Percentiles rank a stretch among this genome's conserved stretches.
These are phyloP conservation scores for Monosporozyma servazzii DNA, from an alignment of 805 yeast genomes.

Conservation along the genomic window DNA sequence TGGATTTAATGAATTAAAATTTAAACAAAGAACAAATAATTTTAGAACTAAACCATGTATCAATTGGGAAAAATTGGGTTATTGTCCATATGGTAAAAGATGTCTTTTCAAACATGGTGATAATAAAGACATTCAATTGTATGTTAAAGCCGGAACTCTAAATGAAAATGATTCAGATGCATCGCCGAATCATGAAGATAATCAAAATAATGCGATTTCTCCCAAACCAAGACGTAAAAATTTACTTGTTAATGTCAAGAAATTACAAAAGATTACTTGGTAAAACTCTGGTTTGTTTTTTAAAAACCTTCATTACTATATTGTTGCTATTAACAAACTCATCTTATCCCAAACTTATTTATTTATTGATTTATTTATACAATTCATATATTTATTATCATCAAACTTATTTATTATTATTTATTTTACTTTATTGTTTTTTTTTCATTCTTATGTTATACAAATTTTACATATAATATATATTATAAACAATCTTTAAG, in stretches of 20 bases:
- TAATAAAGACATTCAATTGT: slow-evolving; percentile 25
- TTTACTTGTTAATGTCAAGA: slow-evolving; percentile 24
- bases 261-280: slow-evolving; percentile 27
- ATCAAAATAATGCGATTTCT: not conserved
- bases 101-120: slow-evolving; percentile 84
- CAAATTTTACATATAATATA: slow-evolving; percentile 2
- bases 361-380: slow-evolving; percentile 1
- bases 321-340: not conserved
- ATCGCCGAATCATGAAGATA: not conserved
- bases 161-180: not conserved
- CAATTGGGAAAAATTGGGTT: slow-evolving; percentile 75
- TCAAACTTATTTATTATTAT: not conserved
- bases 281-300: no score
- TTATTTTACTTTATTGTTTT: no score
- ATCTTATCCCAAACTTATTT: not conserved
- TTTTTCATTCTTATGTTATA: no score
- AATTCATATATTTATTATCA: not conserved
- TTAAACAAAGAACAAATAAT: slow-evolving; percentile 57
- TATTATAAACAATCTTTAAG: not conserved
- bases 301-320: not conserved
- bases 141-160: slow-evolving; percentile 19
- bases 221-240: slow-evolving; percentile 13
- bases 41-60: slow-evolving; percentile 89
- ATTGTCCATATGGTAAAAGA: slow-evolving; percentile 81
- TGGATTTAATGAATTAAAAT: slow-evolving; percentile 67